Evolutionary conservation across 371 early-diverging fungal genomes (phyloP), one percentile per base, ranked within the genome.

Genomic region (Mortierella sp.): DNA sequence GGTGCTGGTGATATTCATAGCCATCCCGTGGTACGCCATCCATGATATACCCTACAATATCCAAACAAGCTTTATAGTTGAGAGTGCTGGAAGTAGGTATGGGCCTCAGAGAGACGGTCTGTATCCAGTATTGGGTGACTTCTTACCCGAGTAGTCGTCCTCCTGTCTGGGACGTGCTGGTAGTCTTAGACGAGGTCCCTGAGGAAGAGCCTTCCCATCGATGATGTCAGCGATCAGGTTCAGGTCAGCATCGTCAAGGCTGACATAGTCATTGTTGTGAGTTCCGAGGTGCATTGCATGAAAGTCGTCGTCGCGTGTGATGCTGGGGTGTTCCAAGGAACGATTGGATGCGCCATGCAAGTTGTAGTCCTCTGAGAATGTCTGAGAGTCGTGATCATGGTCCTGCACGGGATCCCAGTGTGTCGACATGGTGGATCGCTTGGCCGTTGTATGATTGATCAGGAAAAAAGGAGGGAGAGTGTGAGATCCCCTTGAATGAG

Each of bases 331-430:
- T 31, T 76, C 69, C 1, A 58, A 8, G 5, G 77, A 76, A 22
- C 77, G 47, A 2, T 40, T 57, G 17, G 77, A 76, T 13, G 77
- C 77, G 12, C 69, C 77, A 69, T 76, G 77, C 22, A 65, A 37
- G 51, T 76, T 76, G 22, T 55, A 76, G 61, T 76, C 77, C 27
- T 69, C 70, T 16, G 77, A 69, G 55, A 57, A 64, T 25, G 74
- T 63, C 41, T 43, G 67, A 40, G 69, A 64, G 59, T 76, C 77
- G 10, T 34, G 34, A 34, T 76, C 77, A 34, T 34, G 34, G 10
- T 69, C 77, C 24, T 63, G 60, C 28, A 59, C 46, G 16, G 63
- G 59, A 47, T 67, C 63, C 67, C 74, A 67, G 53, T 62, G 58
- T 49, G 62, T 56, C 14, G 60, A 39, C 60, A 54, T 49, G 22